A percentile compares a stretch with the other conserved stretches of the same genome.
These are phyloP conservation scores for Tremellales sp. DNA, from an alignment of 1,284 basidiomycete genomes.

Conservation along the genomic window DNA sequence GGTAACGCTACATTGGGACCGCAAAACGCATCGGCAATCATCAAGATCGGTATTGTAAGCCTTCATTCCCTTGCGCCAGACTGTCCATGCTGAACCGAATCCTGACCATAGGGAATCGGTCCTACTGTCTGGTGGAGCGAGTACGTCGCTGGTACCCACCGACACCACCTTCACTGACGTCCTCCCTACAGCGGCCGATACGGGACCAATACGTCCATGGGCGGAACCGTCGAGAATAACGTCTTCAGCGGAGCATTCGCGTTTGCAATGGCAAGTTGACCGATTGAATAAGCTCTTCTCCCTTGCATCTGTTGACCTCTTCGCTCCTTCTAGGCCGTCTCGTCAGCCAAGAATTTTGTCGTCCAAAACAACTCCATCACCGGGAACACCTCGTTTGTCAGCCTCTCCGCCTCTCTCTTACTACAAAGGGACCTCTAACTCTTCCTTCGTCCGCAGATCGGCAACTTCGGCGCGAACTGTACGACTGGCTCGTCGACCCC, in stretches of 20 bases:
- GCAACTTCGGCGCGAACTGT: constrained; percentile 66
- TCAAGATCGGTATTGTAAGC: constrained; percentile 41
- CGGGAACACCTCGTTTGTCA: constrained; percentile 65
- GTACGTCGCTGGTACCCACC: constrained; percentile 7
- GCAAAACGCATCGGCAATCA: constrained; percentile 31
- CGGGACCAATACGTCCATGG: constrained; percentile 58
- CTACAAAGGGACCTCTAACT: not conserved
- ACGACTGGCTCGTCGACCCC: constrained; percentile 53
- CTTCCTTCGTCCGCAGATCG: constrained; percentile 50
- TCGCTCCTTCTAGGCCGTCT: constrained; percentile 60
- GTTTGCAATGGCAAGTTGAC: constrained; percentile 27
- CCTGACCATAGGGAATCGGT: constrained; percentile 57
- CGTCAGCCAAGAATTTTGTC: constrained; percentile 63
- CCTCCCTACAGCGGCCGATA: constrained; percentile 45
- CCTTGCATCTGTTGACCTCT: constrained; percentile 42
- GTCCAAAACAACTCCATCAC: constrained; percentile 61
- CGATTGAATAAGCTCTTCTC: not conserved
- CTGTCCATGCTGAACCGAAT: constrained; percentile 1
- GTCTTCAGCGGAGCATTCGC: constrained; percentile 60
- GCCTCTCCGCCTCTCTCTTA: constrained; percentile 7
- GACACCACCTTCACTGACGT: not conserved
- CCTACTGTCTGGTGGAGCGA: constrained; percentile 73
- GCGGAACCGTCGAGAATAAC: constrained; percentile 64
- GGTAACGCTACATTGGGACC: constrained; percentile 25
- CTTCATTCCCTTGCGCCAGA: not conserved